phyloP scores from a whole-genome alignment of 2,329 filamentous ascomycete genomes.

The Ambrosiella xylebori region DNA sequence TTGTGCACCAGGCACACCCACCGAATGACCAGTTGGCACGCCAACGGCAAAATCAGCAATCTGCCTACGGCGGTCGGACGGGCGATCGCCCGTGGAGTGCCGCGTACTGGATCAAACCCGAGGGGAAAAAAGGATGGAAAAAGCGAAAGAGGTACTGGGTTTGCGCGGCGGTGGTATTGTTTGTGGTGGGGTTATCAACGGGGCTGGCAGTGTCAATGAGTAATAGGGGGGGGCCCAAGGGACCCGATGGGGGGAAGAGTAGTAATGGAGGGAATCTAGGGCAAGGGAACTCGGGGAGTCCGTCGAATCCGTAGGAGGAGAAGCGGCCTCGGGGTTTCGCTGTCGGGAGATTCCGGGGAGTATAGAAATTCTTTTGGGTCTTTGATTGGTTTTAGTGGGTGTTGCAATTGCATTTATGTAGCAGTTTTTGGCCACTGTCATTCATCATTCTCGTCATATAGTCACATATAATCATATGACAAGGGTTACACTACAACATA shows the following conservation, averaged over 20 bases:
- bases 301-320: slow-evolving; percentile 1
- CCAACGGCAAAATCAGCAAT: neutral
- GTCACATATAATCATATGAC: too few species aligned
- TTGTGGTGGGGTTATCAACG: slow-evolving; percentile 10
- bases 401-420: too few species aligned
- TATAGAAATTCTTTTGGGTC: neutral
- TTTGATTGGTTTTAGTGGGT: too few species aligned
- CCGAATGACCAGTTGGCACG: neutral
- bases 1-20: neutral
- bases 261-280: neutral
- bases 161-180: slow-evolving; percentile 7
- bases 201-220: slow-evolving; percentile 11
- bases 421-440: too few species aligned
- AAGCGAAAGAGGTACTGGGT: slow-evolving; percentile 12
- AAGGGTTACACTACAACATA: too few species aligned
- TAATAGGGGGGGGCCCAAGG: slow-evolving; percentile 2
- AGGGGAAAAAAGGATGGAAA: slow-evolving; percentile 4
- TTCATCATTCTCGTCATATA: too few species aligned
- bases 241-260: neutral
- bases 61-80: neutral
- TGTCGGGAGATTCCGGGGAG: neutral
- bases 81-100: slow-evolving; percentile 9
- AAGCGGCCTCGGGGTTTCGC: neutral
- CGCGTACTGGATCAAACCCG: slow-evolving; percentile 10
- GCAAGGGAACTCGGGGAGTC: neutral